Percentiles rank a stretch among this genome's conserved stretches.
Conservation (phyloP, 768 basidiomycete species). For the Termitomyces sp. region DNA sequence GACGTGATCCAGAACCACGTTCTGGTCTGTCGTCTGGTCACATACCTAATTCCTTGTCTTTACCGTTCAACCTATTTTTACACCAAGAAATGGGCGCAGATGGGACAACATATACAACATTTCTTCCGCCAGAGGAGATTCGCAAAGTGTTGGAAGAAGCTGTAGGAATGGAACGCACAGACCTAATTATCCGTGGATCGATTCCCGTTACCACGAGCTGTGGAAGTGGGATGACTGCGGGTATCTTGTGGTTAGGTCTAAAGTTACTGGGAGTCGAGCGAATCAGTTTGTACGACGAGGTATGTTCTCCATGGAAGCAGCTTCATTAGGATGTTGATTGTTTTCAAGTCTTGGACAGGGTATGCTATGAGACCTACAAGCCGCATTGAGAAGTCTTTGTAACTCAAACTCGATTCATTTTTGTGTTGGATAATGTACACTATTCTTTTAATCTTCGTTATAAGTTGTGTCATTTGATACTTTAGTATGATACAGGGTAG, state of each 20-base stretch:
- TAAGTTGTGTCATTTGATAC: background rate
- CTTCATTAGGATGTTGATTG: background rate
- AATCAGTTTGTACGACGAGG: constrained; percentile 91
- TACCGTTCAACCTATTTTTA: constrained; percentile 80
- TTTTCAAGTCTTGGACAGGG: constrained; percentile 84
- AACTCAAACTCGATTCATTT: background rate
- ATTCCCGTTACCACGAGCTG: constrained; percentile 70
- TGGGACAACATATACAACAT: constrained; percentile 49
- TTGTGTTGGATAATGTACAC: background rate
- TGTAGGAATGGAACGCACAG: constrained; percentile 52
- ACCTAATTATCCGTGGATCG: constrained; percentile 56
- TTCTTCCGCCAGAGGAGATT: constrained; percentile 55
- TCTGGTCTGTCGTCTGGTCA: constrained; percentile 87
- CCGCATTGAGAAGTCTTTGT: constrained; percentile 40
- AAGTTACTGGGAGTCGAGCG: constrained; percentile 58
- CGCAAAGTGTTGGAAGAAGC: constrained; percentile 53
- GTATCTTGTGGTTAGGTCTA: constrained; percentile 89
- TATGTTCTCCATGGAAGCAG: constrained; percentile 26
- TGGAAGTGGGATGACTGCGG: constrained; percentile 99
- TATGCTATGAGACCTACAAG: constrained; percentile 78
- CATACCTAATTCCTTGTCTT: constrained; percentile 79
- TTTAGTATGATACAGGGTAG: background rate
- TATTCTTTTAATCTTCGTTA: background rate
- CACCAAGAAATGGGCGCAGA: constrained; percentile 33
- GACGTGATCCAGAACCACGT: constrained; percentile 84